Base-by-base conservation (phyloP, 2,329 filamentous ascomycete genomes). In the Endothia cerciana region DNA sequence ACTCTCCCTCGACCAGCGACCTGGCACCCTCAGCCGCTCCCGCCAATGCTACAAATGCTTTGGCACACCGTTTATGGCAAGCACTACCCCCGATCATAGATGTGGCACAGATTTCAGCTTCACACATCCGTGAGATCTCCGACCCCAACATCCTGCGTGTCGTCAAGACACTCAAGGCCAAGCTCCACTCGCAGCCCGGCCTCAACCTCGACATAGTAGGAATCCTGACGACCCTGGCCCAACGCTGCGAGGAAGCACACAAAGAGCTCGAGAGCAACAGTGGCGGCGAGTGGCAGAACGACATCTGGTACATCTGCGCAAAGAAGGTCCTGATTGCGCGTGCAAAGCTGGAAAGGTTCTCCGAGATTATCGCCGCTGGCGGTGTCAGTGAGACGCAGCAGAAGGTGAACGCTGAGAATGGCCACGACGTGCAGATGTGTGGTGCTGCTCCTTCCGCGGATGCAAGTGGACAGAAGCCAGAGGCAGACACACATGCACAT, bases 291-390 rank as follows among this genome's bases (percentile, higher is more conserved):
- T 76, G 76, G 62, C 78, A 82, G 13, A 79, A 80, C 61, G 83
- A 82, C 57, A 70, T 83, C 0, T 85, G 82, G 82, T 81, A 80
- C 6, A 73, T 84, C 68, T 80, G 79, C 0, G 79, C 82, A 0
- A 77, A 79, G 45, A 84, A 84, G 55, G 73, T 85, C 0, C 76
- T 78, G 25, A 79, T 84, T 41, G 80, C 80, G 0, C 78, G 78
- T 7, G 74, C 78, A 3, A 84, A 83, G 67, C 69, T 85, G 0
- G 80, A 82, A 60, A 75, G 78, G 19, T 85, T 81, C 79, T 77
- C 80, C 0, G 82, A 84, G 59, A 74, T 82, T 0, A 77, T 83
- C 0, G 76, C 80, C 1, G 66, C 71, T 38, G 73, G 73, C 0
- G 76, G 75, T 1, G 56, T 38, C 49, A 25, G 43, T n/a, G 60